These are phyloP conservation scores for Chaetomium cochliodes DNA, from an alignment of 495 filamentous ascomycete genomes.

Conservation along the genomic window DNA sequence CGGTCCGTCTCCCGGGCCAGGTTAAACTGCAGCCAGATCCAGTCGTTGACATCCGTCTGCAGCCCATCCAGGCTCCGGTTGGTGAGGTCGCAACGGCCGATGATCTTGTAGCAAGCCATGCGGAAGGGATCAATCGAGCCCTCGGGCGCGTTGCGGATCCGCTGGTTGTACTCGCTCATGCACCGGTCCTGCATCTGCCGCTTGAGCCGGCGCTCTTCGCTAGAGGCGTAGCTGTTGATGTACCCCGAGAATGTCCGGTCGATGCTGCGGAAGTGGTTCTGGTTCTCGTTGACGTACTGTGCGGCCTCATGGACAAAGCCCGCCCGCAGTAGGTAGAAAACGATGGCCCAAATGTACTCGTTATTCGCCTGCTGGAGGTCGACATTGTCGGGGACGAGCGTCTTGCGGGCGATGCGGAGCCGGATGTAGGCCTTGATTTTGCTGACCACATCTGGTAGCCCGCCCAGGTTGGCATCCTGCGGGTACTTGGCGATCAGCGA, in stretches of 20 bases:
- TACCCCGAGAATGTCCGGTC: constrained; percentile 90
- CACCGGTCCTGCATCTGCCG: constrained; percentile 80
- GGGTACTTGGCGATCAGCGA: constrained; percentile 75
- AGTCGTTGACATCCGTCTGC: constrained; percentile 81
- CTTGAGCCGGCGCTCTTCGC: constrained; percentile 67
- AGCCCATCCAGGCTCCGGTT: constrained; percentile 78
- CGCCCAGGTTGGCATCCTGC: constrained; percentile 83
- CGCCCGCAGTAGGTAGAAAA: constrained; percentile 88
- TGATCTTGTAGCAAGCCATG: constrained; percentile 96
- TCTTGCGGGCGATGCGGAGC: constrained; percentile 69
- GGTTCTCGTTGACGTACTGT: constrained; percentile 76
- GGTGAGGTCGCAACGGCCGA: constrained; percentile 87
- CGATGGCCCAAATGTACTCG: constrained; percentile 88
- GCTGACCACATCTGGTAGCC: constrained; percentile 79
- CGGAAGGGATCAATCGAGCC: constrained; percentile 90
- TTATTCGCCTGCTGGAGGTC: constrained; percentile 70
- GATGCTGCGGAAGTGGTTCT: constrained; percentile 75
- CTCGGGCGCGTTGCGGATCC: constrained; percentile 76
- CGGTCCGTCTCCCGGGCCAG: constrained; percentile 85
- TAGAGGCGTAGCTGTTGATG: constrained; percentile 73
- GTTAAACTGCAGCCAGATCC: constrained; percentile 95
- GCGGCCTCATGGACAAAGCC: constrained; percentile 82
- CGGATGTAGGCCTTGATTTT: constrained; percentile 91
- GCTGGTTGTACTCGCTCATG: constrained; percentile 82
- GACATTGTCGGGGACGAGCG: constrained; percentile 71